Conservation (phyloP, 495 filamentous ascomycete species). For the Lasiosphaeria miniovina region DNA sequence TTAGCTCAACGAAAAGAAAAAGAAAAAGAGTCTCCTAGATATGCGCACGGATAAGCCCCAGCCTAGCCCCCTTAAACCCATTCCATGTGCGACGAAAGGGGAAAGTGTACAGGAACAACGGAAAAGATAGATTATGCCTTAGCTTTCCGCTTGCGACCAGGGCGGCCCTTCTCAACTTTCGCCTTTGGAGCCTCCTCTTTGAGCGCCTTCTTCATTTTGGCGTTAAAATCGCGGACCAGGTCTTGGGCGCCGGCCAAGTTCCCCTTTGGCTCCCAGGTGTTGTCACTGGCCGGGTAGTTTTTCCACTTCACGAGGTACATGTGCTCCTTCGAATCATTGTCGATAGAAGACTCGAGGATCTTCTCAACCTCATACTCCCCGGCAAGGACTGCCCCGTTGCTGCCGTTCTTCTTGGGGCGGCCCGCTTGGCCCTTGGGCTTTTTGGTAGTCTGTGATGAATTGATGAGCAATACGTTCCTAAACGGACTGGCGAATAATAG, state of each 20-base stretch:
- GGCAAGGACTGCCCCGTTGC: constrained; percentile 11
- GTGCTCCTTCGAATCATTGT: constrained; percentile 31
- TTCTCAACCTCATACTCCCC: constrained; percentile 39
- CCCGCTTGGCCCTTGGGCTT: constrained; percentile 17
- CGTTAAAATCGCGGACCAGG: constrained; percentile 29
- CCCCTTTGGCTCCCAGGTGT: constrained; percentile 44
- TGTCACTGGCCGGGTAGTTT: constrained; percentile 28
- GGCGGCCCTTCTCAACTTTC: constrained; percentile 17
- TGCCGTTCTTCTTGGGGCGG: constrained; percentile 18
- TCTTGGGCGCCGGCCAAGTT: constrained; percentile 27
- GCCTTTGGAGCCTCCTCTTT: constrained; percentile 10
- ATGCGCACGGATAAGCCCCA: background rate
- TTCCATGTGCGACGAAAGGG: background rate
- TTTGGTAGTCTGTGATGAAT: constrained; percentile 1
- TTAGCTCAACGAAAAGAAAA: background rate
- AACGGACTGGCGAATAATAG: background rate
- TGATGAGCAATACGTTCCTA: constrained; percentile 3
- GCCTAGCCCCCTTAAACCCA: background rate
- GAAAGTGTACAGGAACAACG: background rate
- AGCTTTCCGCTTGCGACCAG: constrained; percentile 7
- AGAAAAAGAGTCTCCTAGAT: background rate
- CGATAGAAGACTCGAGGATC: constrained; percentile 32
- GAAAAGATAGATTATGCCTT: constrained; percentile 1
- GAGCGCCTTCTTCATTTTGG: constrained; percentile 22
- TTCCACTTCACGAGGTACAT: constrained; percentile 45